Evolutionary conservation across 495 filamentous ascomycete genomes (phyloP).

Genomic region (Bathelium albidoporum): DNA sequence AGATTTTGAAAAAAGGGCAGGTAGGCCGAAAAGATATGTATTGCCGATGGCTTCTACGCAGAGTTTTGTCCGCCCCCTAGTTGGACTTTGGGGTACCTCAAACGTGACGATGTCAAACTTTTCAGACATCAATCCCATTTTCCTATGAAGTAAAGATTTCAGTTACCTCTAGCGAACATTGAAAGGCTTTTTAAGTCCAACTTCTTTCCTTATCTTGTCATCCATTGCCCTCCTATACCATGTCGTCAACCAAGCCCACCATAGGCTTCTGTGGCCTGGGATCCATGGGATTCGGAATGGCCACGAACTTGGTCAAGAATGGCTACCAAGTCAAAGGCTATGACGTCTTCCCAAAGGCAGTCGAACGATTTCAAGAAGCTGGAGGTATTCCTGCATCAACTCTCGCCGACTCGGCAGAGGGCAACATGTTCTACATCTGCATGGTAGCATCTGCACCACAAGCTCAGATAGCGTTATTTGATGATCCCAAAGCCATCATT

Average conservation of each 20-base stretch:
- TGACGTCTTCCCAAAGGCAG: slow-evolving; percentile 62
- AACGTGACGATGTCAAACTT: not conserved
- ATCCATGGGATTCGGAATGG: slow-evolving; percentile 86
- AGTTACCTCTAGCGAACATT: not conserved
- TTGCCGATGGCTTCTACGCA: not conserved
- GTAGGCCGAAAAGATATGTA: not conserved
- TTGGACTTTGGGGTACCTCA: not conserved
- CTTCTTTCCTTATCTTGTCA: not conserved
- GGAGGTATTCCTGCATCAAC: slow-evolving; percentile 54
- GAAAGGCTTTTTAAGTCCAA: not conserved
- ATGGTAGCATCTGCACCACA: slow-evolving; percentile 75
- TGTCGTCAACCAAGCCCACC: slow-evolving; percentile 27
- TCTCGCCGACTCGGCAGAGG: slow-evolving; percentile 51
- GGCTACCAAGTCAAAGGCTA: slow-evolving; percentile 63
- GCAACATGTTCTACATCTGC: slow-evolving; percentile 53
- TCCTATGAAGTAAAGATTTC: too few relatives aligned
- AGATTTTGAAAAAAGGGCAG: not conserved
- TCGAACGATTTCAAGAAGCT: slow-evolving; percentile 57
- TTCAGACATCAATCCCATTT: not conserved
- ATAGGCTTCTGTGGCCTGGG: slow-evolving; percentile 75
- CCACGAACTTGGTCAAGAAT: slow-evolving; percentile 60
- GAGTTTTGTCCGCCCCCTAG: not conserved
- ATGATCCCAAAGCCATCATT: slow-evolving; percentile 45
- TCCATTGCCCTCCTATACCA: not conserved
- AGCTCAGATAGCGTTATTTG: slow-evolving; percentile 55